phyloP scores from a whole-genome alignment of 2,329 filamentous ascomycete genomes.

The Alternaria ethzedia region DNA sequence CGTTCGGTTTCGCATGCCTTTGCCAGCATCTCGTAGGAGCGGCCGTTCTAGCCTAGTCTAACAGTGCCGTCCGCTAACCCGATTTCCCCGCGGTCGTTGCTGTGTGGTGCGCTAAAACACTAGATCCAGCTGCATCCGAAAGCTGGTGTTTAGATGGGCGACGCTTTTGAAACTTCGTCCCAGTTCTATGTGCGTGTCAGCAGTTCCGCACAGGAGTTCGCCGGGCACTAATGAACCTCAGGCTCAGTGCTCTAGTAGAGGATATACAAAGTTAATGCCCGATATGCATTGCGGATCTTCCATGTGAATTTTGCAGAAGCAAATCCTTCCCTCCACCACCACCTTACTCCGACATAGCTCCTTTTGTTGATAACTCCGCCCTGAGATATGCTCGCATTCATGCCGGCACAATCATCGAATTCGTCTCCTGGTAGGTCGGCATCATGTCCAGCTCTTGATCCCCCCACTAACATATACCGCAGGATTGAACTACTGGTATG shows the following conservation, averaged over 20 bases:
- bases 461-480: constrained; percentile 16
- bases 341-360: constrained; percentile 28
- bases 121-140: constrained; percentile 41
- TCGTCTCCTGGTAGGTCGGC: constrained; percentile 40
- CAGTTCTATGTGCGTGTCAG: constrained; percentile 40
- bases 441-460: not conserved
- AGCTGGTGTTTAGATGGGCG: constrained; percentile 39
- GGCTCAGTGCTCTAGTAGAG: constrained; percentile 27
- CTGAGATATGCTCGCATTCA: constrained; percentile 47
- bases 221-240: constrained; percentile 36
- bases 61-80: constrained; percentile 35
- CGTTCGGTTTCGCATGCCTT: constrained; percentile 25
- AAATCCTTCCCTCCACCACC: constrained; percentile 26
- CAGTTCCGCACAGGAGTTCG: constrained; percentile 34
- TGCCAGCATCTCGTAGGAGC: constrained; percentile 34
- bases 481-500: constrained; percentile 46
- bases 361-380: constrained; percentile 24
- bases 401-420: constrained; percentile 44
- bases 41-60: constrained; percentile 38
- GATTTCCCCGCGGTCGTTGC: constrained; percentile 44
- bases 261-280: constrained; percentile 44
- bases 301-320: constrained; percentile 30
- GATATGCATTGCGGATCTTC: constrained; percentile 37
- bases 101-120: constrained; percentile 40
- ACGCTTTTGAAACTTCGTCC: constrained; percentile 41